phyloP scores from a whole-genome alignment of 2,329 filamentous ascomycete genomes.

The Torrubiellomyces zombiae region DNA sequence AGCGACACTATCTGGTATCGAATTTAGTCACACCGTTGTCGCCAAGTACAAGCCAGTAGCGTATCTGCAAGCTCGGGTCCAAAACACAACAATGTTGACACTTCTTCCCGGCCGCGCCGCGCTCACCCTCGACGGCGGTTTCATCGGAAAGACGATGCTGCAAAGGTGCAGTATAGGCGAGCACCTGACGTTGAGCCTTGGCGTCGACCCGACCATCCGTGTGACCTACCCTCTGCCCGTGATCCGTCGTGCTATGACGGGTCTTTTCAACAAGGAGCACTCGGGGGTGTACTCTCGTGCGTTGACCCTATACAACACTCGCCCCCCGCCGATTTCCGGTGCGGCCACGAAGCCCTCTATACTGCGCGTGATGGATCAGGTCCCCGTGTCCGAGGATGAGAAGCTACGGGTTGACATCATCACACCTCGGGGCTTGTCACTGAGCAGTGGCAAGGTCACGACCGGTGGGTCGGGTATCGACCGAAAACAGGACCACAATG shows the following conservation, averaged over 20 bases:
- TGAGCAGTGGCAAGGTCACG: constrained; percentile 17
- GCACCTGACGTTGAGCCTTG: constrained; percentile 32
- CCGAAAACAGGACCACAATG: constrained; percentile 10
- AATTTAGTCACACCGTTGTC: constrained; percentile 35
- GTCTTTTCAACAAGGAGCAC: constrained; percentile 33
- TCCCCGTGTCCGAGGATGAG: constrained; percentile 41
- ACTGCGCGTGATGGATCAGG: constrained; percentile 36
- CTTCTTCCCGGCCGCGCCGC: constrained; percentile 34
- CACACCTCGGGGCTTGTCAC: constrained; percentile 26
- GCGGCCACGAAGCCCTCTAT: constrained; percentile 19
- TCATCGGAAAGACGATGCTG: constrained; percentile 35
- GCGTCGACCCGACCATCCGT: constrained; percentile 36
- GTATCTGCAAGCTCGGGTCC: constrained; percentile 35
- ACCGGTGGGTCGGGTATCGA: constrained; percentile 13
- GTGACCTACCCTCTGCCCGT: constrained; percentile 37
- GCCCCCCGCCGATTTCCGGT: too few species aligned
- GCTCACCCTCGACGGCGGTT: constrained; percentile 39
- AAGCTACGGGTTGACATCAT: constrained; percentile 30
- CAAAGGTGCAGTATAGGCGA: constrained; percentile 36
- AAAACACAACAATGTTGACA: constrained; percentile 33
- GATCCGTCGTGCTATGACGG: constrained; percentile 28
- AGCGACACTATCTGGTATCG: constrained; percentile 26
- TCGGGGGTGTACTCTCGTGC: constrained; percentile 27
- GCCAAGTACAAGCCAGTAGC: constrained; percentile 39
- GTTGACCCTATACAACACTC: constrained; percentile 31